These are phyloP conservation scores for Microdochium trichocladiopsis DNA, from an alignment of 2,329 filamentous ascomycete species.

Conservation along the genomic window DNA sequence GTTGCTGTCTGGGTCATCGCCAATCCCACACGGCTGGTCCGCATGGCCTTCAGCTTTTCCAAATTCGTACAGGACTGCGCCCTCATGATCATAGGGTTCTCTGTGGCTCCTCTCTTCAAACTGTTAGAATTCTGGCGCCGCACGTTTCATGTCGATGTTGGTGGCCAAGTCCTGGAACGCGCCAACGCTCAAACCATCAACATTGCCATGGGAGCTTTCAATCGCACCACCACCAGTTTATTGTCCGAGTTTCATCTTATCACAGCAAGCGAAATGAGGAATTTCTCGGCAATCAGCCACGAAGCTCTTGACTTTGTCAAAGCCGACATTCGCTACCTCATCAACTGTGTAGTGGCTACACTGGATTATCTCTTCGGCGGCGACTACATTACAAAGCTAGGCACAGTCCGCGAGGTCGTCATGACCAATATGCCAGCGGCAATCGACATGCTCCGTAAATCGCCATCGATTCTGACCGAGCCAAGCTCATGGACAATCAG, in stretches of 20 bases:
- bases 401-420: constrained; percentile 11
- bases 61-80: constrained; percentile 72
- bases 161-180: constrained; percentile 11
- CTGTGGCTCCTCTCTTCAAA: constrained; percentile 35
- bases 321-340: constrained; percentile 33
- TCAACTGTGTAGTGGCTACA: constrained; percentile 28
- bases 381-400: constrained; percentile 26
- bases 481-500: constrained; percentile 54
- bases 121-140: constrained; percentile 28
- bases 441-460: constrained; percentile 16
- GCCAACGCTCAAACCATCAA: constrained; percentile 1
- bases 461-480: constrained; percentile 30
- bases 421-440: constrained; percentile 9
- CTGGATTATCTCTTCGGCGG: constrained; percentile 38
- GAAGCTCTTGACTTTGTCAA: constrained; percentile 59
- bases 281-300: constrained; percentile 72
- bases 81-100: constrained; percentile 56
- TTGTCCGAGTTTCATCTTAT: constrained; percentile 43
- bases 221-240: constrained; percentile 42
- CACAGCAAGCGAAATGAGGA: constrained; percentile 57
- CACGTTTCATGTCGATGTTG: constrained; percentile 21
- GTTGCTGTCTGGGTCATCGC: constrained; percentile 72
- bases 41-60: constrained; percentile 64
- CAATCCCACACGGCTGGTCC: constrained; percentile 71
- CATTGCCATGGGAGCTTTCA: constrained; percentile 13